Base-by-base conservation (phyloP, 768 basidiomycete species). In the Hericium alpestre region DNA sequence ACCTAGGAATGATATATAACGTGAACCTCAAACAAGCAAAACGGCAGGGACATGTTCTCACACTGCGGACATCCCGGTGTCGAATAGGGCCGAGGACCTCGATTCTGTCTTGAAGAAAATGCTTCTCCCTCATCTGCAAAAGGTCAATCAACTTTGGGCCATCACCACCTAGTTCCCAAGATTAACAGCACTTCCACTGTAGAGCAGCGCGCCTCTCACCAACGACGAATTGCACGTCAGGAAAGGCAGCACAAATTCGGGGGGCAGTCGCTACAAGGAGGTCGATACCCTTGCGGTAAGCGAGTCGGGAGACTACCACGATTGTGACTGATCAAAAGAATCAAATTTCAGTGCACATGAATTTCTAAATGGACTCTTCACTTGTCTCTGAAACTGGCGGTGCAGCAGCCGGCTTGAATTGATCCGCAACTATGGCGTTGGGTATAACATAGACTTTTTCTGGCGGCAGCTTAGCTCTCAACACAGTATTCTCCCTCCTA, bases 401-500 rank as follows among this genome's bases (percentile, higher is more conserved):
- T 0, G 61, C 59, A 1, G 77, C 73, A 3, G 73, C 71, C 0
- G 96, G 96, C 39, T 76, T 78, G 66, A 99, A 99, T 63, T 87
- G 83, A 25, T 90, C 87, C 0, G 93, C 83, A 9, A 94, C 81
- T 12, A 99, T 72, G 0, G 96, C 85, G 58, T 93, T 97, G 3
- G 96, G 96, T 27, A 99, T 95, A 2, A 98, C 95, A 64, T 93
- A 89, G 15, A 93, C 85, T 38, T 80, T 82, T 16, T 74, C 66
- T 0, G 78, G 79, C 37, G 55, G 56, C 2, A 96, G 72, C 47
- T 87, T 78, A 1, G 89, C 92, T 5, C 96, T 79, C 1, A 99
- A 77, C 2, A 94, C 90, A 0, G 94, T 98, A 61, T 98, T 99
- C 72, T 98, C 96, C n/a, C 94, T 91, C 23, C 95, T 97, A 64